Evolutionary conservation across 345 rosid genomes (phyloP), one percentile per base, ranked within the genome.

Genomic region (Hibiscus mutabilis): DNA sequence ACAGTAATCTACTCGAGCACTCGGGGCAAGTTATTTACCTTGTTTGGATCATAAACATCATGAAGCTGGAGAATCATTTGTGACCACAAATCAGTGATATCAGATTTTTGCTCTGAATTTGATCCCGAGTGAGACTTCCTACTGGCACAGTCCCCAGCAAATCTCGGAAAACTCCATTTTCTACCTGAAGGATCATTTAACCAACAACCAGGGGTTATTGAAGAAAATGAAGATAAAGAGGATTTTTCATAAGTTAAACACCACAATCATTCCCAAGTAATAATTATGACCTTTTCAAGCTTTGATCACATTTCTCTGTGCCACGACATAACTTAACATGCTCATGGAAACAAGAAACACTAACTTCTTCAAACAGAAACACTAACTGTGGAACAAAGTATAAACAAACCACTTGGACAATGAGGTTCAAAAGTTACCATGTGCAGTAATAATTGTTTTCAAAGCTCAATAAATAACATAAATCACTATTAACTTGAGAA

Each of bases 11-110:
- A 16, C 8, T 42, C 51, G 52, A 3, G 67, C 8, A 67, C 29
- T 0, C 3, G 64, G 31, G 61, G 53, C 1, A 4, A 53, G n/a
- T 44, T 25, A 63, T 73, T 42, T 72, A 87, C 99, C 88, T 92
- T 92, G 73, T 96, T 89, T 18, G 97, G 98, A 82, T 96, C 98
- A 74, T 92, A 96, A 74, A 96, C 96, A 83, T 96, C 98, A 29
- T 96, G 98, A 59, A 92, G 96, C 87, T 86, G 98, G 74, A 96
- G 97, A 65, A 96, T 89, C 99, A 96, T 91, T 71, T 92, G 99
- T 40, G 99, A 96, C 84, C 96, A 96, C 6, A 89, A 83, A 81
- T 96, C 97, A 0, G 93, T 91, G 25, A 92, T 89, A 68, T 92
- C 99, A 74, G 68, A 72, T 66, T 83, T 92, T 80, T 87, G 86